Conservation (phyloP, 2,329 filamentous ascomycete species). For the Cladosporium sp. region DNA sequence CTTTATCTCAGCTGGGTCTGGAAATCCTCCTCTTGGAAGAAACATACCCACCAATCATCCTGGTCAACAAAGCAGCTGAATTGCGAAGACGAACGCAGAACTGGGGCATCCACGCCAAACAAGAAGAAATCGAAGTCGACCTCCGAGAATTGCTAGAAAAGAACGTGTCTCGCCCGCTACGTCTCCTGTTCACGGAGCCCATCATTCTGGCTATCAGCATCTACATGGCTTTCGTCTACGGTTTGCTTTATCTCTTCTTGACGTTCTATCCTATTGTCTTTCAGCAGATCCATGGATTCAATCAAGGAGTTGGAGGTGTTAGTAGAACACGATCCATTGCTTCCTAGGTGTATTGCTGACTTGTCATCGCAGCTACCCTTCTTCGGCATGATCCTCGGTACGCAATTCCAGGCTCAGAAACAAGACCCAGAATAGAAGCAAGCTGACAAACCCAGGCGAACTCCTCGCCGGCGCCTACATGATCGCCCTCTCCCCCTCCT, state of each 20-base stretch:
- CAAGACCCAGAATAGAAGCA: not conserved
- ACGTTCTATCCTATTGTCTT: slow-evolving; percentile 46
- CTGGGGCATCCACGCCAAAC: slow-evolving; percentile 39
- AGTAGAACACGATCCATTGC: not conserved
- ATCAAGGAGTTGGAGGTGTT: slow-evolving; percentile 34
- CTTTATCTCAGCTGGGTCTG: slow-evolving; percentile 10
- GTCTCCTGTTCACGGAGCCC: slow-evolving; percentile 44
- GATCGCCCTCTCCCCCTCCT: slow-evolving; percentile 24
- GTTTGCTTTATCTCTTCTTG: slow-evolving; percentile 43
- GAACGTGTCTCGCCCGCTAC: slow-evolving; percentile 37
- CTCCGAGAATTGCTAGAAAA: slow-evolving; percentile 37
- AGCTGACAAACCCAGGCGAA: slow-evolving; percentile 21
- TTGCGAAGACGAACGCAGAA: slow-evolving; percentile 36
- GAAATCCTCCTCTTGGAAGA: slow-evolving; percentile 37
- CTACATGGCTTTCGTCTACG: slow-evolving; percentile 40
- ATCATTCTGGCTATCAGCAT: slow-evolving; percentile 42
- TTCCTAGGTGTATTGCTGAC: not conserved
- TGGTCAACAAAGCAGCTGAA: slow-evolving; percentile 37
- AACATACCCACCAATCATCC: slow-evolving; percentile 37
- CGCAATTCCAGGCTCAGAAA: not conserved
- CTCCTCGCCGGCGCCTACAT: slow-evolving; percentile 25
- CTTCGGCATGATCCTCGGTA: slow-evolving; percentile 32
- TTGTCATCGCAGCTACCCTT: slow-evolving; percentile 35
- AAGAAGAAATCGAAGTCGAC: slow-evolving; percentile 35
- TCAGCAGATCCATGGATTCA: slow-evolving; percentile 39